Evolutionary conservation across 257 asterid species (phyloP).

Genomic region (Linaria vulgaris): DNA sequence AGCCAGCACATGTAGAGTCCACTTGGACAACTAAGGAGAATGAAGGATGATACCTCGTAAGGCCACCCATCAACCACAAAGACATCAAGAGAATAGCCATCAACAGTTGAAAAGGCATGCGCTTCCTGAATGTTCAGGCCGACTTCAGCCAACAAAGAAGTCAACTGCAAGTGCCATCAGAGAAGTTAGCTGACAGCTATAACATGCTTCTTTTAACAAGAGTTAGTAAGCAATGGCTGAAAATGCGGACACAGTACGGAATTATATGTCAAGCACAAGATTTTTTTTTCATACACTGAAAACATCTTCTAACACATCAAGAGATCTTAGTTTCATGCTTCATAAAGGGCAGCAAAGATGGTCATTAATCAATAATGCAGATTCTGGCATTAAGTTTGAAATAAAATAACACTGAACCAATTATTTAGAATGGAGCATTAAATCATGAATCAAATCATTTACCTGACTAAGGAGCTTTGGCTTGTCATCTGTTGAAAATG

Average conservation of each 20-base stretch:
- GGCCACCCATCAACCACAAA: conserved; percentile 99
- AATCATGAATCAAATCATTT: conserved; percentile 21
- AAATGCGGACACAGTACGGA: no score
- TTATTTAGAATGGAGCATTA: conserved; percentile 9
- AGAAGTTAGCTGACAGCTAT: conserved; percentile 26
- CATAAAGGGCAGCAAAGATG: conserved; percentile 1
- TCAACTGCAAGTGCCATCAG: conserved; percentile 63
- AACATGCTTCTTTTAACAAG: conserved; percentile 1
- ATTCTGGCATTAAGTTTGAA: conserved; percentile 16
- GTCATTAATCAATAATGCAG: neutral
- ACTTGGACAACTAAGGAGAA: conserved; percentile 5
- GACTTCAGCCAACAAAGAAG: conserved; percentile 84
- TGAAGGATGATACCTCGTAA: conserved; percentile 60
- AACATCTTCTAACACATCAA: conserved; percentile 11
- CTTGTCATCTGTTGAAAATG: conserved; percentile 85
- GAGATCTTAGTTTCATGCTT: neutral
- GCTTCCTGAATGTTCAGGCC: conserved; percentile 98
- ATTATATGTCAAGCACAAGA: no score
- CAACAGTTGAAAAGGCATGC: conserved; percentile 91
- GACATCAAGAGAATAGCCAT: conserved; percentile 94
- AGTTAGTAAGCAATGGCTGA: conserved; percentile 12
- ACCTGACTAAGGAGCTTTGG: conserved; percentile 99
- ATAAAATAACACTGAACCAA: conserved; percentile 12
- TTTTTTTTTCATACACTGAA: neutral
- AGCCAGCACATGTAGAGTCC: neutral